These are phyloP conservation scores for Filobasidium floriforme DNA, from an alignment of 768 basidiomycete genomes.

Conservation along the genomic window DNA sequence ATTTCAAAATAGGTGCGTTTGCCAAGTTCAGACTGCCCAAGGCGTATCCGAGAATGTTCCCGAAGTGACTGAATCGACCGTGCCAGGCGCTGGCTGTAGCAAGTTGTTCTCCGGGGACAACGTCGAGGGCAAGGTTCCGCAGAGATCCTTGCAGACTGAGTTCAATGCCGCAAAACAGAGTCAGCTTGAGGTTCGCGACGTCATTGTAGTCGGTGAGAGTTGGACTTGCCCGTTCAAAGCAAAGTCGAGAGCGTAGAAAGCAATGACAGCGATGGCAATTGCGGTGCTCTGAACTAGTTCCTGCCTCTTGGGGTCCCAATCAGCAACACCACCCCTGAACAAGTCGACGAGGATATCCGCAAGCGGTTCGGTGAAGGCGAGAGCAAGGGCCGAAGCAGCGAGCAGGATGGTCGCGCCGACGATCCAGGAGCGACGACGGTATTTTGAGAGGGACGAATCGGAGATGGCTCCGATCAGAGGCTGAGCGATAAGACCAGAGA, in stretches of 20 bases:
- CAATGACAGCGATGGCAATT: slow-evolving; percentile 75
- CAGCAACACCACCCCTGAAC: slow-evolving; percentile 65
- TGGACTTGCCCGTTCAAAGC: slow-evolving; percentile 70
- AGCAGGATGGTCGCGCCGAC: slow-evolving; percentile 76
- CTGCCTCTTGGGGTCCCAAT: slow-evolving; percentile 73
- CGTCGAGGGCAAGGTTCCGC: slow-evolving; percentile 84
- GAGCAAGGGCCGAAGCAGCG: slow-evolving; percentile 63
- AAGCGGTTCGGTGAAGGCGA: slow-evolving; percentile 73
- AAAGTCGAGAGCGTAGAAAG: slow-evolving; percentile 92
- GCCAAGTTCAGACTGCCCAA: slow-evolving; percentile 80
- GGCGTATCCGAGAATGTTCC: slow-evolving; percentile 89
- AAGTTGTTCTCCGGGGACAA: slow-evolving; percentile 79
- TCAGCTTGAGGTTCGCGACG: not conserved
- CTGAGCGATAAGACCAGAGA: slow-evolving; percentile 89
- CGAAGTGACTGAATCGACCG: slow-evolving; percentile 90
- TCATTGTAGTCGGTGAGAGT: not conserved
- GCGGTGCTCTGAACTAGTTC: slow-evolving; percentile 61
- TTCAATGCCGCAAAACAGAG: not conserved
- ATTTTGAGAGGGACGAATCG: slow-evolving; percentile 79
- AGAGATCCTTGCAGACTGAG: slow-evolving; percentile 61
- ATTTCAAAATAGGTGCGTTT: slow-evolving; percentile 63
- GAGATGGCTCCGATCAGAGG: slow-evolving; percentile 98
- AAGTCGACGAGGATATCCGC: slow-evolving; percentile 70
- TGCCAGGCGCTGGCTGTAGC: slow-evolving; percentile 98
- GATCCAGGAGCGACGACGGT: slow-evolving; percentile 87